Evolutionary conservation across 2,329 filamentous ascomycete species (phyloP), one percentile per base, ranked within the genome.

Genomic region (Aspergillus ruber): DNA sequence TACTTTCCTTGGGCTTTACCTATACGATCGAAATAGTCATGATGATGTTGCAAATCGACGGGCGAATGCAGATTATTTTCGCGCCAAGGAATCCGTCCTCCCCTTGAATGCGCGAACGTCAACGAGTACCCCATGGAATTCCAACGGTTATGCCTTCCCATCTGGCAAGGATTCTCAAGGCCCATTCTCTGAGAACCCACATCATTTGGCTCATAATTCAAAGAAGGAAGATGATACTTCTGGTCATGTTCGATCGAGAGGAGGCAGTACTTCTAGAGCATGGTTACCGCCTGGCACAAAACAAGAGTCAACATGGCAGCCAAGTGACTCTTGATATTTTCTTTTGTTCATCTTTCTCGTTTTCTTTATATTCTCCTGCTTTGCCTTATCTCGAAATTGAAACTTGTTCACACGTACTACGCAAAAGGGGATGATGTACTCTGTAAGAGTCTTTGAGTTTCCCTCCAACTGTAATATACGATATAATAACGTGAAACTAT

Each of bases 1-100:
- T 41, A 98, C 93, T 0, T 95, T 96, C 63, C 60, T 95, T 25
- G 93, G 93, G 0, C 77, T 98, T 12, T 98, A 97, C 65, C 79
- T 98, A 36, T 98, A 98, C 68, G 93, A 98, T 68, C 84, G 93
- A 50, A 95, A 89, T 15, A 90, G 83, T 61, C 86, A 94, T 63
- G 86, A 86, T 56, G 89, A 88, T 61, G 90, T 90, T 65, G 90
- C 88, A 29, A 90, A 97, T 64, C 84, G 85, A 56, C 84, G 85
- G 55, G 89, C 88, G 3, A 76, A 76, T 49, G 69, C 75, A 6
- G 69, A 79, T 54, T 83, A 85, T 56, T 80, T 83, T 58, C 80
- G 88, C 61, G 77, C 78, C 21, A 73, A 75, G 29, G 75, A 78
- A 8, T 74, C 83, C 2, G 67, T 95, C 13, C 73, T 95, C 23